phyloP scores from a whole-genome alignment of 441 rosid genomes.

The Populus hybrid region DNA sequence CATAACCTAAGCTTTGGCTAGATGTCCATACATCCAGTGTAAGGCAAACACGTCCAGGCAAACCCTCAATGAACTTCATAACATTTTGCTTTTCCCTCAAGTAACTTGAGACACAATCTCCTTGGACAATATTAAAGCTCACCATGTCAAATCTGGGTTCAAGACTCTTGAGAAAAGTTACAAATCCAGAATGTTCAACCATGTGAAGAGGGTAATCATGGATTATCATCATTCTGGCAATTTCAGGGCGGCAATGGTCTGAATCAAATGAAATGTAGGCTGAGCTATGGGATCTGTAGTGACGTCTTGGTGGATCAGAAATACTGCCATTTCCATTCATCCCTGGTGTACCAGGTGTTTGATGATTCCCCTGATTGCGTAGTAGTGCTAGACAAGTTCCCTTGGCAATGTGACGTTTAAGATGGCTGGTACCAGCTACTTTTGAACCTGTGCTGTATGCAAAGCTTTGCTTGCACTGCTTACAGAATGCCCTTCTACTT shows the following conservation, averaged over 20 bases:
- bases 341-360: not conserved
- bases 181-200: slow-evolving; percentile 71
- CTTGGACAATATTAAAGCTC: slow-evolving; percentile 67
- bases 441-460: slow-evolving; percentile 70
- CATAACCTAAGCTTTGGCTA: slow-evolving; percentile 52
- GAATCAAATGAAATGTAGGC: slow-evolving; percentile 40
- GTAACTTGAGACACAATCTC: slow-evolving; percentile 78
- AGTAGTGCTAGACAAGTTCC: slow-evolving; percentile 46
- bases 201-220: slow-evolving; percentile 79
- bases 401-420: slow-evolving; percentile 70
- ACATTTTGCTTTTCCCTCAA: slow-evolving; percentile 63
- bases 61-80: slow-evolving; percentile 45
- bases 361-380: not conserved
- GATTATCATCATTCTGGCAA: slow-evolving; percentile 66
- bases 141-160: slow-evolving; percentile 59
- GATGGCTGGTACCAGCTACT: slow-evolving; percentile 78
- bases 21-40: slow-evolving; percentile 64
- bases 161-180: slow-evolving; percentile 61
- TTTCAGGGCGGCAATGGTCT: slow-evolving; percentile 62
- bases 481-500: slow-evolving; percentile 70
- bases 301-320: not conserved
- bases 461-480: slow-evolving; percentile 70
- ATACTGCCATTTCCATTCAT: not conserved
- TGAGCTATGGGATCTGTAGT: not conserved
- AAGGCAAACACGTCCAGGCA: slow-evolving; percentile 62